Percentiles rank a stretch among this genome's conserved stretches.
Evolutionary conservation across 257 asterid genomes (phyloP).

Genomic region (Nicotiana paniculata): DNA sequence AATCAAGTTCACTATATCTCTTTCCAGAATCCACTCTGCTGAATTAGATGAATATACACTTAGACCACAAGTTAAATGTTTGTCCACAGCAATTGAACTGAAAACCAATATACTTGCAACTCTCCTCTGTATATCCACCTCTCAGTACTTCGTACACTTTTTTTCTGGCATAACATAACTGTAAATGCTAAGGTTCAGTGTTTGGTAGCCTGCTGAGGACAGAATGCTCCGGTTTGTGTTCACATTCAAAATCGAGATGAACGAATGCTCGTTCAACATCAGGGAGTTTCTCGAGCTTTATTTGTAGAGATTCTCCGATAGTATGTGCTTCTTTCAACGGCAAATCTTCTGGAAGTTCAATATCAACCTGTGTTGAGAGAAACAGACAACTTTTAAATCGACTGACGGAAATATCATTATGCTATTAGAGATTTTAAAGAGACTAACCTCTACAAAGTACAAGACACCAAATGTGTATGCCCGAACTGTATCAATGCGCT

Average conservation of each 20-base stretch:
- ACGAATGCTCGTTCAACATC: slow-evolving; percentile 95
- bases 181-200: slow-evolving; percentile 44
- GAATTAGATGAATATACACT: background rate
- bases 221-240: slow-evolving; percentile 86
- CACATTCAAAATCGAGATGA: slow-evolving; percentile 75
- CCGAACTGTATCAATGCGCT: slow-evolving; percentile 84
- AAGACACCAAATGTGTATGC: slow-evolving; percentile 92
- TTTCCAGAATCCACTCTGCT: background rate
- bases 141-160: no score
- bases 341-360: slow-evolving; percentile 77
- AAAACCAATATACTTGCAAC: background rate
- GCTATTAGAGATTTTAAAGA: background rate
- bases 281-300: slow-evolving; percentile 72
- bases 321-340: slow-evolving; percentile 84
- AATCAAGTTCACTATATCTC: background rate
- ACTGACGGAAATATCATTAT: no score
- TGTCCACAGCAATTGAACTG: background rate
- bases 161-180: background rate
- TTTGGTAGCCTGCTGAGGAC: slow-evolving; percentile 67
- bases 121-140: background rate
- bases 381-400: background rate
- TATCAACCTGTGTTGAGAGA: slow-evolving; percentile 51
- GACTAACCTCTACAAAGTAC: slow-evolving; percentile 87
- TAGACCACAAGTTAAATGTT: background rate
- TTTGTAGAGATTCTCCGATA: slow-evolving; percentile 72